Percentiles rank a stretch among this genome's conserved stretches.
phyloP scores from a whole-genome alignment of 495 filamentous ascomycete genomes.

The Hypoxylon intermedium region DNA sequence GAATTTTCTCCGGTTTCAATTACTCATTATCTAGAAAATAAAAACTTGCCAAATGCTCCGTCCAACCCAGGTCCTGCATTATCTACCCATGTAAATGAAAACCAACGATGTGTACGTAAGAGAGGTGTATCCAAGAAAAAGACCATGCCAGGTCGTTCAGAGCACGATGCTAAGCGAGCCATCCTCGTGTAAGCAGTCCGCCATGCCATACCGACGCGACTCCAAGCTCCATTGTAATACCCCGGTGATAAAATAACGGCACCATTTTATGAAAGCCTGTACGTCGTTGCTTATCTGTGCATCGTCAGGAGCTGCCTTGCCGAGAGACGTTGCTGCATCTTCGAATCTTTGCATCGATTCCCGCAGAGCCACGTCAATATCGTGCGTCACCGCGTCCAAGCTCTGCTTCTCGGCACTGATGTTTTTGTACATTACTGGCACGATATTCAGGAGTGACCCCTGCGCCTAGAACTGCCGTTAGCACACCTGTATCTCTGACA shows the following conservation, averaged over 20 bases:
- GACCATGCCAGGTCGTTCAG: slow-evolving; percentile 3
- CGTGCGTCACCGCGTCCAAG: slow-evolving; percentile 25
- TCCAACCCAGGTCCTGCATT: too few species aligned
- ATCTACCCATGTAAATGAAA: too few species aligned
- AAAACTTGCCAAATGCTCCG: too few species aligned
- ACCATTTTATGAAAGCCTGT: slow-evolving; percentile 37
- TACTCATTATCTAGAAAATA: too few species aligned
- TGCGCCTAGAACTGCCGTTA: slow-evolving; percentile 24
- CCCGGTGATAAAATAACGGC: slow-evolving; percentile 41
- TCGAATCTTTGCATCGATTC: slow-evolving; percentile 35
- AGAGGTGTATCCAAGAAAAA: too few species aligned
- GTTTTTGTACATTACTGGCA: slow-evolving; percentile 39
- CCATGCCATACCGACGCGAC: slow-evolving; percentile 41
- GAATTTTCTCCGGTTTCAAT: too few species aligned
- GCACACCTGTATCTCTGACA: neutral
- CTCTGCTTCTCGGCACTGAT: slow-evolving; percentile 21
- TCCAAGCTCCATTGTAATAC: slow-evolving; percentile 42
- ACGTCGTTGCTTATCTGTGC: slow-evolving; percentile 27
- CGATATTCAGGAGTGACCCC: slow-evolving; percentile 37
- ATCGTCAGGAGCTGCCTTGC: slow-evolving; percentile 16
- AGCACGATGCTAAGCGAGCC: slow-evolving; percentile 35
- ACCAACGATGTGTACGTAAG: neutral
- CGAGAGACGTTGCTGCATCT: slow-evolving; percentile 20
- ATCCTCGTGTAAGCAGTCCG: slow-evolving; percentile 35
- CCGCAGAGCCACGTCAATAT: slow-evolving; percentile 17